Evolutionary conservation across 2,329 filamentous ascomycete species (phyloP), one percentile per base, ranked within the genome.

Genomic region (Fusarium domesticum): DNA sequence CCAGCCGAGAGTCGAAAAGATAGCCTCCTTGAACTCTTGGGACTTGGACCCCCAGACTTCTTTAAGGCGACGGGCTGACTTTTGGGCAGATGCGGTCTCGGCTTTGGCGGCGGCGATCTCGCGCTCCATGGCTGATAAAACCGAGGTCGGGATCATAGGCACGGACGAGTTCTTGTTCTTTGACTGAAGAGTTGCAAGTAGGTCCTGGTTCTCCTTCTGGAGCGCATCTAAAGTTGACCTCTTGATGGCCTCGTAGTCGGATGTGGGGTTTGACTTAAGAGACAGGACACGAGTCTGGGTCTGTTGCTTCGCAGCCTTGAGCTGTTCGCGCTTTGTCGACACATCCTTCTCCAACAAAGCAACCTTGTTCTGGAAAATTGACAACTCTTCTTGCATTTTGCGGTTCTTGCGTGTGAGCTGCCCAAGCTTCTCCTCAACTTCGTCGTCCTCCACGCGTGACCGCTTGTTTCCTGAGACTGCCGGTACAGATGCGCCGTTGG

Each of bases 11-110:
- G 96, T 85, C 16, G 84, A 89, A 51, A 91, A 91, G 46, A 98
- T 91, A 23, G 91, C 89, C 69, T 97, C 90, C 38, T 95, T 89
- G 71, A 98, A 97, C 70, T 98, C 93, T 58, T 87, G 83, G 1
- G 87, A 90, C 66, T 97, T 98, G 55, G 86, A 81, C 0, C 81
- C 81, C 87, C 89, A 98, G 45, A 97, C 93, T 62, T 96, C 87
- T 58, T 95, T 95, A 11, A 97, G 81, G 2, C 93, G 87, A 17
- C 83, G 77, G 51, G 87, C 87, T 36, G 87, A 84, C 69, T 96
- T 98, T 54, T 93, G 86, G 31, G 85, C 82, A 1, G 87, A 84
- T 0, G 80, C 78, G 12, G 81, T 83, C 56, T 87, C 83, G 47
- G 81, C 71, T 58, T 82, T 82, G 17, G 84, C 83, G 10, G 87